A percentile compares a stretch with the other conserved stretches of the same genome.
phyloP scores from a whole-genome alignment of 1,284 basidiomycete species.

The Abortiporus biennis region DNA sequence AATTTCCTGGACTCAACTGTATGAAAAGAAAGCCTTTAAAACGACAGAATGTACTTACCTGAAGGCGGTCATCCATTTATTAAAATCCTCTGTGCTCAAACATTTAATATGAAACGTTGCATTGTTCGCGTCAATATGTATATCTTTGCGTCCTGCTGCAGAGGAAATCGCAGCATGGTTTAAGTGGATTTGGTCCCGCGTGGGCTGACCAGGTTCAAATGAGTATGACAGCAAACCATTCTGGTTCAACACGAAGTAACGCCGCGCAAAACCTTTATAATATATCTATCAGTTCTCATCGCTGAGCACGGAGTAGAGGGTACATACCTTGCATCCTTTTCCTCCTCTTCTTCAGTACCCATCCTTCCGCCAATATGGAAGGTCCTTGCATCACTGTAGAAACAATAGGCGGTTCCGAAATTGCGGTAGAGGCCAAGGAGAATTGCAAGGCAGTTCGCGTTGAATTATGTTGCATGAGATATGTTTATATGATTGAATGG shows the following conservation, averaged over 20 bases:
- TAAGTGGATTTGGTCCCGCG: slow-evolving; percentile 65
- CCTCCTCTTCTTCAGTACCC: slow-evolving; percentile 76
- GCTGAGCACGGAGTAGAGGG: slow-evolving; percentile 1
- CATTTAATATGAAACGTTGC: slow-evolving; percentile 80
- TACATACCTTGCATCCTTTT: slow-evolving; percentile 77
- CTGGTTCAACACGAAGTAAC: slow-evolving; percentile 65
- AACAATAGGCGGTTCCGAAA: slow-evolving; percentile 8
- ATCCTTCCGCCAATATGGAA: slow-evolving; percentile 54
- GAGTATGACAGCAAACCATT: slow-evolving; percentile 73
- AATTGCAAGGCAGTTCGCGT: slow-evolving; percentile 1
- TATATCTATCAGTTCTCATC: slow-evolving; percentile 3
- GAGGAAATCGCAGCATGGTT: slow-evolving; percentile 72
- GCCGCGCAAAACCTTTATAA: slow-evolving; percentile 68
- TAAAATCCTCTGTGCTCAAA: slow-evolving; percentile 62
- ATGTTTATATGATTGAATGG: too few species aligned
- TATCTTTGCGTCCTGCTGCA: slow-evolving; percentile 59
- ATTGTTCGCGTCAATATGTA: slow-evolving; percentile 70
- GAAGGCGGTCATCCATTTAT: slow-evolving; percentile 67
- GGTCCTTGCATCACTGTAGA: slow-evolving; percentile 1
- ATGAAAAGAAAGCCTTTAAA: slow-evolving; percentile 2
- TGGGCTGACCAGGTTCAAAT: slow-evolving; percentile 62
- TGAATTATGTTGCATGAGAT: neutral
- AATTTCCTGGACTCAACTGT: slow-evolving; percentile 42
- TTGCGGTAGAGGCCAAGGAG: neutral
- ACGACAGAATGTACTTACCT: slow-evolving; percentile 35